Evolutionary conservation across 495 filamentous ascomycete genomes (phyloP).

Genomic region (Neurospora terricola): DNA sequence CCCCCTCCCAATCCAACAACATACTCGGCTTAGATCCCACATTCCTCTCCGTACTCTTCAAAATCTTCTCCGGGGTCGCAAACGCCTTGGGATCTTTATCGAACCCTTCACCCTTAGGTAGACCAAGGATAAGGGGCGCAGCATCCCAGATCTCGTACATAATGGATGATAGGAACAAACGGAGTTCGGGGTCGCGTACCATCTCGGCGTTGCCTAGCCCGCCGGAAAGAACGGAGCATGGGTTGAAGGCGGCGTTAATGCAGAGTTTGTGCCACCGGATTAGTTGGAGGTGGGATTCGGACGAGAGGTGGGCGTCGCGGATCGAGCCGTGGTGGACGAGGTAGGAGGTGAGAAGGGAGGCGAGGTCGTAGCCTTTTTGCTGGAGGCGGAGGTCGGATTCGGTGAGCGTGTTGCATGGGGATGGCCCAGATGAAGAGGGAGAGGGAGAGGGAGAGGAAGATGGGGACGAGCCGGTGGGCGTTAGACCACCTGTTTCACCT

Average conservation of each 20-base stretch:
- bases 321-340: conserved; percentile 37
- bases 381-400: conserved; percentile 21
- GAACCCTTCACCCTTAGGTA: not conserved
- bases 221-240: conserved; percentile 47
- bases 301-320: conserved; percentile 38
- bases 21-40: conserved; percentile 49
- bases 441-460: not conserved
- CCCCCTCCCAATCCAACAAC: conserved; percentile 49
- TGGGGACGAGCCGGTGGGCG: conserved; percentile 2
- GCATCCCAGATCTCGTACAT: conserved; percentile 51
- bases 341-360: conserved; percentile 24
- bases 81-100: conserved; percentile 12
- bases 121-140: conserved; percentile 41
- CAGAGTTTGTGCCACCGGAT: conserved; percentile 56
- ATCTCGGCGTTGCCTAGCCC: conserved; percentile 46
- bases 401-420: conserved; percentile 16
- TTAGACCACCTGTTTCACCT: conserved; percentile 8
- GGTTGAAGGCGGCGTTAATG: conserved; percentile 57
- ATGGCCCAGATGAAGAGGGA: not conserved
- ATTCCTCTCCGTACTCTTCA: conserved; percentile 45
- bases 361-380: conserved; percentile 11
- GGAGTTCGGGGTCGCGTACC: conserved; percentile 41
- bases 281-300: conserved; percentile 43
- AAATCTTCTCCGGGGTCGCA: conserved; percentile 43
- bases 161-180: conserved; percentile 34